Evolutionary conservation across 805 yeast species (phyloP).

Genomic region (Citeromyces matritensis): DNA sequence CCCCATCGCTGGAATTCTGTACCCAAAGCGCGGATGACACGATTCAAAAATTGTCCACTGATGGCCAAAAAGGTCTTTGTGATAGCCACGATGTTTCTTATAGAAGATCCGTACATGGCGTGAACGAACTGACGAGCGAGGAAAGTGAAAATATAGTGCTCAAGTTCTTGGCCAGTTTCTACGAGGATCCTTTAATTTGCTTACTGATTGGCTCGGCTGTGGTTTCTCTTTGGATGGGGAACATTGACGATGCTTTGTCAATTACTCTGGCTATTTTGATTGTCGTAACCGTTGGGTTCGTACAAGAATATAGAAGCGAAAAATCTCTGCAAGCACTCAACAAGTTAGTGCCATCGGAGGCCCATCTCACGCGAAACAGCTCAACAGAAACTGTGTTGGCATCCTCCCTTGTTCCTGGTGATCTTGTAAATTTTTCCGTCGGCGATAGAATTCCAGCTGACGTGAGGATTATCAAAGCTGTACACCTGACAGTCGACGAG

Average conservation of each 20-base stretch:
- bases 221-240: constrained; percentile 85
- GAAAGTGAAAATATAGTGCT: constrained; percentile 62
- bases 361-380: constrained; percentile 78
- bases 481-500: constrained; percentile 79
- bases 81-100: constrained; percentile 56
- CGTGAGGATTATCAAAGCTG: constrained; percentile 63
- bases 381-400: constrained; percentile 75
- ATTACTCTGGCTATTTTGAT: constrained; percentile 84
- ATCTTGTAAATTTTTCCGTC: constrained; percentile 71
- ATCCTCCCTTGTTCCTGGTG: constrained; percentile 87
- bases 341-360: constrained; percentile 92
- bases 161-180: constrained; percentile 68
- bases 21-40: constrained; percentile 54
- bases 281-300: constrained; percentile 94
- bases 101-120: constrained; percentile 65
- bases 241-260: constrained; percentile 88
- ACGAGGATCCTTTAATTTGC: constrained; percentile 83
- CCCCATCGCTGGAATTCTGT: constrained; percentile 25
- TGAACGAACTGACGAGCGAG: constrained; percentile 62
- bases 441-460: constrained; percentile 98
- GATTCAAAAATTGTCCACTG: constrained; percentile 44
- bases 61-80: constrained; percentile 41
- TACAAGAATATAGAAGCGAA: constrained; percentile 93
- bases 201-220: constrained; percentile 82
- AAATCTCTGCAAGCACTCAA: constrained; percentile 87